phyloP scores from a whole-genome alignment of 1,284 basidiomycete species.

The Sporisorium sorghi region DNA sequence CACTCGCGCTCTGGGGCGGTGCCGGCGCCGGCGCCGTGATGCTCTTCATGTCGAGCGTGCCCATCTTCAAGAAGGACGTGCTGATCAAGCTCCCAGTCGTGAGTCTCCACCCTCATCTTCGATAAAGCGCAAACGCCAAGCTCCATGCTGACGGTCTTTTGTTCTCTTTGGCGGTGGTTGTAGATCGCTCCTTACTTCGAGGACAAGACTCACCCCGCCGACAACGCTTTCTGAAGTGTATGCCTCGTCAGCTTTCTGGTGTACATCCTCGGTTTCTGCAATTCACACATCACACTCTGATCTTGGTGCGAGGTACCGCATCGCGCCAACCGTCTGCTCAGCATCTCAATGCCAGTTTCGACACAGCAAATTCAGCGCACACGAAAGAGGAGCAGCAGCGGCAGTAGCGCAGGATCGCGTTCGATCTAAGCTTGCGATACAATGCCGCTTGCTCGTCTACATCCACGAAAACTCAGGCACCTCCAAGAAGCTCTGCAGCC shows the following conservation, averaged over 20 bases:
- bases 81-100: constrained; percentile 61
- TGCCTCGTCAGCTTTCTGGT: constrained; percentile 53
- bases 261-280: not conserved
- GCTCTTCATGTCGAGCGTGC: constrained; percentile 61
- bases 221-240: constrained; percentile 57
- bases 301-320: no score
- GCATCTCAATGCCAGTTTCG: no score
- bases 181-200: constrained; percentile 55
- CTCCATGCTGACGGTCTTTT: no score
- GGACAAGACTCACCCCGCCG: constrained; percentile 52
- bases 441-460: not conserved
- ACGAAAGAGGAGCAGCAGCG: no score
- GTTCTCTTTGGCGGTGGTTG: not conserved
- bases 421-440: no score
- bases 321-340: no score
- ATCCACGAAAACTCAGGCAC: constrained; percentile 53
- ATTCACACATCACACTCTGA: not conserved
- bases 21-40: constrained; percentile 57
- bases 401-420: no score
- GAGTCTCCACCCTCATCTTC: constrained; percentile 19
- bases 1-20: constrained; percentile 63
- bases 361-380: no score
- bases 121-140: no score
- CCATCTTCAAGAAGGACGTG: constrained; percentile 63
- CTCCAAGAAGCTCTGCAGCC: constrained; percentile 53